phyloP scores from a whole-genome alignment of 805 yeast species.

The Candida stauntonica region DNA sequence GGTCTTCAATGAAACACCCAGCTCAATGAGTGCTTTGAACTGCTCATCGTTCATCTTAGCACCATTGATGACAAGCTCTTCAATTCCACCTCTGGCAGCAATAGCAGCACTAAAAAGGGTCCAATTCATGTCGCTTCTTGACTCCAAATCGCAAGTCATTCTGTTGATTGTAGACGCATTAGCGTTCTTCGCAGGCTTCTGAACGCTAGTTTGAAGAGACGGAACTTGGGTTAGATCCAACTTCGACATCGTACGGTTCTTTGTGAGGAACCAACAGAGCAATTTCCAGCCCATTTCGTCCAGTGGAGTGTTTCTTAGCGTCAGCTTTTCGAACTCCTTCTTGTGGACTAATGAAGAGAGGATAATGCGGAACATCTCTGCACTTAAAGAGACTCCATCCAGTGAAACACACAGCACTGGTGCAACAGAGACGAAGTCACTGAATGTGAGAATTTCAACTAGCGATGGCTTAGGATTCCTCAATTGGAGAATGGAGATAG shows the following conservation, averaged over 20 bases:
- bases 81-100: constrained; percentile 70
- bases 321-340: constrained; percentile 62
- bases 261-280: constrained; percentile 70
- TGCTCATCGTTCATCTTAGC: constrained; percentile 59
- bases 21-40: constrained; percentile 53
- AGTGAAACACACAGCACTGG: constrained; percentile 74
- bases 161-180: constrained; percentile 28
- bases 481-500: constrained; percentile 70
- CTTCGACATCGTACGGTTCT: constrained; percentile 51
- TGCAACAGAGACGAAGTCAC: constrained; percentile 83
- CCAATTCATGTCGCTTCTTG: constrained; percentile 82
- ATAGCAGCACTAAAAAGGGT: constrained; percentile 69
- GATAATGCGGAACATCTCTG: constrained; percentile 69
- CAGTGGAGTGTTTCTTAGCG: constrained; percentile 75
- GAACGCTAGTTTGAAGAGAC: constrained; percentile 33
- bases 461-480: constrained; percentile 85
- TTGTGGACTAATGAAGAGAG: constrained; percentile 60
- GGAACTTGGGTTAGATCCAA: constrained; percentile 61
- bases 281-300: constrained; percentile 76
- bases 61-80: constrained; percentile 77
- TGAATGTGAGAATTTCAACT: constrained; percentile 80
- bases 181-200: constrained; percentile 35
- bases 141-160: constrained; percentile 34
- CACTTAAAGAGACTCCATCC: constrained; percentile 73
- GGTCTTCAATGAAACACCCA: constrained; percentile 57